Evolutionary conservation across 495 filamentous ascomycete species (phyloP).

Genomic region (Astrocystis sublimbata): DNA sequence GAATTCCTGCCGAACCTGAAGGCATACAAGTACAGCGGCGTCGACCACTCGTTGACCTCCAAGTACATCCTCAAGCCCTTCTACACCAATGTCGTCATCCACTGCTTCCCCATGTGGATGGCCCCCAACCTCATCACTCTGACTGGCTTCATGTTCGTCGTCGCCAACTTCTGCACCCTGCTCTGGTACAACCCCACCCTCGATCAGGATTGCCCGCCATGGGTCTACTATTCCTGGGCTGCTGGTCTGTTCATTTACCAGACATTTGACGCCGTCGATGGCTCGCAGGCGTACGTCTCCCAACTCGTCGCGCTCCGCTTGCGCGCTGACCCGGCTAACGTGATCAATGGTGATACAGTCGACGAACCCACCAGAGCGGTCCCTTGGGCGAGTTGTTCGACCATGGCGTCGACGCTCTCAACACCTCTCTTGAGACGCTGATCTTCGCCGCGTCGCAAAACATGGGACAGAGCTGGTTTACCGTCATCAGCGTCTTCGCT

Average conservation of each 20-base stretch:
- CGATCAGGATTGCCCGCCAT: slow-evolving; percentile 87
- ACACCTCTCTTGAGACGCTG: slow-evolving; percentile 90
- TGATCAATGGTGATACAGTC: slow-evolving; percentile 41
- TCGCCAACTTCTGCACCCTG: slow-evolving; percentile 88
- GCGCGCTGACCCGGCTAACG: slow-evolving; percentile 9
- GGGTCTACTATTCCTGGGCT: slow-evolving; percentile 94
- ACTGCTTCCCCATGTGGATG: slow-evolving; percentile 94
- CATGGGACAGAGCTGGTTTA: slow-evolving; percentile 89
- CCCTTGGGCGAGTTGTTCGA: slow-evolving; percentile 96
- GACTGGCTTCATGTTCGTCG: slow-evolving; percentile 86
- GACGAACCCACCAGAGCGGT: slow-evolving; percentile 88
- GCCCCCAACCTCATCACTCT: slow-evolving; percentile 85
- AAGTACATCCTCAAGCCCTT: slow-evolving; percentile 94
- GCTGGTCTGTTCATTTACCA: slow-evolving; percentile 92
- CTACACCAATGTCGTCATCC: slow-evolving; percentile 91
- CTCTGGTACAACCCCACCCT: slow-evolving; percentile 95
- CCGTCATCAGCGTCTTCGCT: slow-evolving; percentile 80
- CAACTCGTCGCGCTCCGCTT: background rate
- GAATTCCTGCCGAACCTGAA: slow-evolving; percentile 83
- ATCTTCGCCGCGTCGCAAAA: slow-evolving; percentile 91
- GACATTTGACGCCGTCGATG: slow-evolving; percentile 97
- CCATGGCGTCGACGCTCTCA: slow-evolving; percentile 95
- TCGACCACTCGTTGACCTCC: slow-evolving; percentile 88
- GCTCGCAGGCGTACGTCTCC: slow-evolving; percentile 76
- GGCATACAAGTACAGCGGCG: slow-evolving; percentile 87